A percentile compares a stretch with the other conserved stretches of the same genome.
Evolutionary conservation across 306 rosid species (phyloP).

Genomic region (Sicyos baderoa): DNA sequence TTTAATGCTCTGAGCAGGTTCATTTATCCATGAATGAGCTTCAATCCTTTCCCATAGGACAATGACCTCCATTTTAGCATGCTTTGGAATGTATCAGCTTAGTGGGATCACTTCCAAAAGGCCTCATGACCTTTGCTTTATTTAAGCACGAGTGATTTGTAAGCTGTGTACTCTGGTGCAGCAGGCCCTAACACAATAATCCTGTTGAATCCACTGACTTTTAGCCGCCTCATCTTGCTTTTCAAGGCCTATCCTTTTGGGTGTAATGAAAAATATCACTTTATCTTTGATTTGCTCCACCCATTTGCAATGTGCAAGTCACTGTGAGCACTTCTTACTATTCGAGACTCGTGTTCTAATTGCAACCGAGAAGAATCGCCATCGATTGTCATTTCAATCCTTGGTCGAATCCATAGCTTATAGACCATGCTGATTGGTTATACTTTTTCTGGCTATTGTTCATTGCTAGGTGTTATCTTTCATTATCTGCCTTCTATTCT

Average conservation of each 20-base stretch:
- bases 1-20: conserved; percentile 5
- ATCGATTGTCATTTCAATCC: conserved; percentile 7
- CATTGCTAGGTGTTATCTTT: conserved; percentile 5
- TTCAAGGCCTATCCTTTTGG: conserved; percentile 10
- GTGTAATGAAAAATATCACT: conserved; percentile 7
- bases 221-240: neutral
- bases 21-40: neutral
- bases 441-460: conserved; percentile 13
- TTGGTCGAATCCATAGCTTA: conserved; percentile 1
- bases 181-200: conserved; percentile 3
- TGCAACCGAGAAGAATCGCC: conserved; percentile 2
- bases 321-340: neutral
- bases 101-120: neutral
- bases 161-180: neutral
- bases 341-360: neutral
- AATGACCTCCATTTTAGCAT: neutral
- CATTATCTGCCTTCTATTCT: neutral
- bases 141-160: neutral
- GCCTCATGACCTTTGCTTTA: conserved; percentile 6
- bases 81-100: neutral
- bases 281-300: conserved; percentile 21
- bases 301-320: conserved; percentile 6
- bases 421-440: neutral
- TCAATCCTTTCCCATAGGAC: neutral
- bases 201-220: neutral